Conservation (phyloP, 805 yeast species). For the Hanseniaspora lindneri region DNA sequence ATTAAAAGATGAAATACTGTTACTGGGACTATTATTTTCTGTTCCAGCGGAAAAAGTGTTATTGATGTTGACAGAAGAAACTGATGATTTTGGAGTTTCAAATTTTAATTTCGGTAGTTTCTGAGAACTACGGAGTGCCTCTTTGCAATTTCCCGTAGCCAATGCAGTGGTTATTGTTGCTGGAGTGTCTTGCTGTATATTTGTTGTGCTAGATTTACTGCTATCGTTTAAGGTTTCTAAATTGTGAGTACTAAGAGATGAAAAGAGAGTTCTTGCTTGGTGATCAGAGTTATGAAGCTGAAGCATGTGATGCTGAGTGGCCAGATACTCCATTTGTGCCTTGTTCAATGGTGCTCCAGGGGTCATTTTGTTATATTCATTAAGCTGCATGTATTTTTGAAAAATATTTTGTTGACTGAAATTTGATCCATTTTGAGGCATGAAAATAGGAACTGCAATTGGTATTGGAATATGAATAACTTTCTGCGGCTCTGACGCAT, state of each 20-base stretch:
- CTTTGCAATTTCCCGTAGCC: background rate
- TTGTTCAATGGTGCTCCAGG: no score
- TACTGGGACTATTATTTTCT: background rate
- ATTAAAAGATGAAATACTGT: background rate
- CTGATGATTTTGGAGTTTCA: background rate
- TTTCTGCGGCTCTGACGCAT: background rate
- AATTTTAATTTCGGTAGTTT: no score
- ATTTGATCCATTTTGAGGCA: background rate
- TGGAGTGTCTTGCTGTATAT: no score
- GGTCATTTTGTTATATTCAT: background rate
- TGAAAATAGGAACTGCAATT: background rate
- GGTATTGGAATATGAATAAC: background rate
- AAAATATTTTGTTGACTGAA: background rate
- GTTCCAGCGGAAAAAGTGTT: background rate
- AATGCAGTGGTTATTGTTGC: no score
- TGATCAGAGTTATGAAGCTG: background rate
- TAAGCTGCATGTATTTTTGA: background rate
- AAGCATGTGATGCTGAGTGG: background rate
- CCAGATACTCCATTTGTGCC: background rate
- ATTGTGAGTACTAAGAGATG: background rate
- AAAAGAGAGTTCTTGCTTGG: background rate
- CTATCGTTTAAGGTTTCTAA: background rate
- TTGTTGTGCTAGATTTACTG: no score
- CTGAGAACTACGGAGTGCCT: no score
- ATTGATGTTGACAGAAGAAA: background rate